A percentile compares a stretch with the other conserved stretches of the same genome.
These are phyloP conservation scores for Pseudopyricularia cyperi DNA, from an alignment of 2,329 filamentous ascomycete genomes.

Conservation along the genomic window DNA sequence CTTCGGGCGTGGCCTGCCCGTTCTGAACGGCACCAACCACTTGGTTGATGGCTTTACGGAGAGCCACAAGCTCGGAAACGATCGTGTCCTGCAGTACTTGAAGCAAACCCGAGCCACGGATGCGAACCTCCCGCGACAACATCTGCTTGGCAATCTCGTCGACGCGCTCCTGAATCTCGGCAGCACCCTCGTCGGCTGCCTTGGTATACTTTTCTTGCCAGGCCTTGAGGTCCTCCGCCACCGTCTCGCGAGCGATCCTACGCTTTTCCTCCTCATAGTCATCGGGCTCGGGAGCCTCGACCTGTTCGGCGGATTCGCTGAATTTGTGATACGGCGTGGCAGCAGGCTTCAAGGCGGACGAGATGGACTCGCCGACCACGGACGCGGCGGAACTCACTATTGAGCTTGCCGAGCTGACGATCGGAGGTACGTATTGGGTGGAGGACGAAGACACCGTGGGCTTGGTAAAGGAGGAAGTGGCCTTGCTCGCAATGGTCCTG, in stretches of 20 bases:
- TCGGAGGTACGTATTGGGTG: neutral
- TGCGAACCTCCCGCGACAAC: constrained; percentile 51
- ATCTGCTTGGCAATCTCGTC: constrained; percentile 42
- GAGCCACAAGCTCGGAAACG: constrained; percentile 45
- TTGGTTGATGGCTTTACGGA: constrained; percentile 57
- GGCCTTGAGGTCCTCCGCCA: constrained; percentile 63
- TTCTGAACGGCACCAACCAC: constrained; percentile 39
- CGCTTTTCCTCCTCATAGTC: constrained; percentile 41
- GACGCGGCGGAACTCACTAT: neutral
- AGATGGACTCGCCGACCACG: neutral
- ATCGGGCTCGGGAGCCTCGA: constrained; percentile 31
- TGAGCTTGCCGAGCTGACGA: neutral
- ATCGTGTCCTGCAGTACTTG: constrained; percentile 55
- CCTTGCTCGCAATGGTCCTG: constrained; percentile 14
- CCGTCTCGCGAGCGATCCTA: constrained; percentile 46
- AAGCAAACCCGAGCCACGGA: constrained; percentile 53
- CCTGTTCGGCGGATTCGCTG: constrained; percentile 11
- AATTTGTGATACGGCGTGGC: neutral
- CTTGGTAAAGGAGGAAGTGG: constrained; percentile 23
- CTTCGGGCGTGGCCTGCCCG: constrained; percentile 20
- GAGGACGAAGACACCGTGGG: constrained; percentile 13
- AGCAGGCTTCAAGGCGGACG: neutral
- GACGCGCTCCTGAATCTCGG: constrained; percentile 58
- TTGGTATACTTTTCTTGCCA: constrained; percentile 86
- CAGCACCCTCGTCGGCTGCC: constrained; percentile 68